These are phyloP conservation scores for Cyberlindnera veronae DNA, from an alignment of 805 yeast genomes.

Conservation along the genomic window DNA sequence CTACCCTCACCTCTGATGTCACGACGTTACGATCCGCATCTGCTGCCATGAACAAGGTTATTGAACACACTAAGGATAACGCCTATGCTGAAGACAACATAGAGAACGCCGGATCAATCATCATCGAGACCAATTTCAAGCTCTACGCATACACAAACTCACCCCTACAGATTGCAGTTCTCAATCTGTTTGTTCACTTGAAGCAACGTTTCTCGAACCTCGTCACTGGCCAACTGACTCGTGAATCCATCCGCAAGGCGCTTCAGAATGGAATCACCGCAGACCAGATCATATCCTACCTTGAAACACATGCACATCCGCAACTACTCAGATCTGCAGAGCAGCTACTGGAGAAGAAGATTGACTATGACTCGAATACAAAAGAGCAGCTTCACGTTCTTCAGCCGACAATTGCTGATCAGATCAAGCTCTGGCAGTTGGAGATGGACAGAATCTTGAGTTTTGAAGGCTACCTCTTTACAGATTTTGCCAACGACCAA, in stretches of 20 bases:
- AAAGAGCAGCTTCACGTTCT: conserved; percentile 57
- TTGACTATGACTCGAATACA: conserved; percentile 50
- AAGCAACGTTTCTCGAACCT: conserved; percentile 83
- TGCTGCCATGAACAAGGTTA: conserved; percentile 68
- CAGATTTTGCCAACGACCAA: conserved; percentile 73
- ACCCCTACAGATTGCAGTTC: conserved; percentile 90
- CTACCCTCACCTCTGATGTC: conserved; percentile 83
- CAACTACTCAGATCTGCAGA: conserved; percentile 79
- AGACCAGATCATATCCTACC: conserved; percentile 85
- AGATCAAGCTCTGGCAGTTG: conserved; percentile 91
- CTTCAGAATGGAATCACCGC: conserved; percentile 87
- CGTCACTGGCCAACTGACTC: conserved; percentile 89
- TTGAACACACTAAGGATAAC: conserved; percentile 33
- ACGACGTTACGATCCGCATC: conserved; percentile 70
- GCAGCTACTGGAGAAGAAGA: conserved; percentile 59
- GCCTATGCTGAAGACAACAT: conserved; percentile 13
- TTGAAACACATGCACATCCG: conserved; percentile 91
- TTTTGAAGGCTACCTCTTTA: conserved; percentile 81
- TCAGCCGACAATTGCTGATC: conserved; percentile 97
- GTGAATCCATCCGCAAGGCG: conserved; percentile 88
- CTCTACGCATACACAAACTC: conserved; percentile 91
- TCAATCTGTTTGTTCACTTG: conserved; percentile 83
- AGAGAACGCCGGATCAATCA: conserved; percentile 60
- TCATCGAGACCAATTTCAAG: conserved; percentile 91
- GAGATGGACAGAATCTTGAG: conserved; percentile 90